Evolutionary conservation across 129 eudicot genomes (phyloP), one percentile per base, ranked within the genome.

Genomic region (Centaurea solstitialis): DNA sequence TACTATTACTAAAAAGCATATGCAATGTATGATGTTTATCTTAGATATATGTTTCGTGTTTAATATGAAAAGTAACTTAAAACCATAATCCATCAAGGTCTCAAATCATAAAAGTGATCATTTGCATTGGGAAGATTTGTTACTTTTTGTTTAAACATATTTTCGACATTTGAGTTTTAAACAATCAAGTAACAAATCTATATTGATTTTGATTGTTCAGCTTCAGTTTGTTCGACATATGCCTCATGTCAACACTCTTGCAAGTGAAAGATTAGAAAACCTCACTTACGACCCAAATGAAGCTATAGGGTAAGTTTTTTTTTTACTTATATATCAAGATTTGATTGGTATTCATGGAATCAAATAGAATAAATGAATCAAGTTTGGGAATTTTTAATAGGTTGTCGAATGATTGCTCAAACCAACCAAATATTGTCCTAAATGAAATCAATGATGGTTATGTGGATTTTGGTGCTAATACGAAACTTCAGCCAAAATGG

Each of bases 161-260:
- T n/a, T 59, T 59, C 7, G 24, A 59, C 68, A 64, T 22, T 64
- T 64, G 30, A 26, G 21, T 20, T 26, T 64, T 22, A 20, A 64
- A 22, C 30, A 18, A 17, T 57, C 65, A 57, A 57, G 65, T 57
- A 57, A 57, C 9, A 57, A 57, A 53, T 72, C 20, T 9, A 4
- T 17, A 17, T 66, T 30, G 53, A 26, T 74, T 66, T 71, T 26
- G 37, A 33, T 82, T 62, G 0, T 71, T 28, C 86, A 83, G 86
- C 73, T 83, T 83, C 82, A 61, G 40, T 83, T 83, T 83, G 78
- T 83, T 77, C 82, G 86, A 21, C 70, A 43, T 30, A 62, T 70
- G 6, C 86, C 86, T 57, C 13, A 3, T 57, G 65, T 72, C 9
- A 71, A 77, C 17, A 66, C 24, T 7, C n/a, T 83, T 62, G 75